phyloP scores from a whole-genome alignment of 2,329 filamentous ascomycete genomes.

The Sclerotinia spermophila region DNA sequence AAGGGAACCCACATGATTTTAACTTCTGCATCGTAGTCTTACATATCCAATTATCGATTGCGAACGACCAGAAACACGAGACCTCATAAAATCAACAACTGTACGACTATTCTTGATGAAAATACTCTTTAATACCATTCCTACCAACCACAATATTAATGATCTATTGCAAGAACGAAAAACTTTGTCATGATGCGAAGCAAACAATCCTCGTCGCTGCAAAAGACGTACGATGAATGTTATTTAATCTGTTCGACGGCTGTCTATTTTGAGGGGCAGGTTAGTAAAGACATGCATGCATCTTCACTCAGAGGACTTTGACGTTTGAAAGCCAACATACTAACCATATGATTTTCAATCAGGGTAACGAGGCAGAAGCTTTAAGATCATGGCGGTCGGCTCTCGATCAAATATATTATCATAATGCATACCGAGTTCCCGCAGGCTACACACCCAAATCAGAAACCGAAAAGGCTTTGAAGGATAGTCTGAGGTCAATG shows the following conservation, averaged over 20 bases:
- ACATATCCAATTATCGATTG: constrained; percentile 1
- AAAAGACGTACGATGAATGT: constrained; percentile 97
- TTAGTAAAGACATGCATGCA: constrained; percentile 40
- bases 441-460: constrained; percentile 66
- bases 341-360: constrained; percentile 7
- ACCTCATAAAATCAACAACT: not conserved
- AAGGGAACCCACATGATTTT: constrained; percentile 4
- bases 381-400: constrained; percentile 86
- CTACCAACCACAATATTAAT: not conserved
- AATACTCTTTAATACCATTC: not conserved
- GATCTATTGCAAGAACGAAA: not conserved
- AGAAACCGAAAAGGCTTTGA: constrained; percentile 78
- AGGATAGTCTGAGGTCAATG: constrained; percentile 76
- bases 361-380: constrained; percentile 91
- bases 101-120: not conserved
- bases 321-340: not conserved
- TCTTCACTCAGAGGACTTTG: not conserved
- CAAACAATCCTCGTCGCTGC: constrained; percentile 68
- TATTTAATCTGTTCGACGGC: constrained; percentile 94
- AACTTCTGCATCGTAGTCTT: not conserved
- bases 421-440: constrained; percentile 72
- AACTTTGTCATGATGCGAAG: constrained; percentile 44
- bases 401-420: constrained; percentile 82
- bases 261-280: constrained; percentile 92
- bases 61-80: constrained; percentile 5